Evolutionary conservation across 495 filamentous ascomycete species (phyloP), one percentile per base, ranked within the genome.

Genomic region (Aspergillus egyptiacus): DNA sequence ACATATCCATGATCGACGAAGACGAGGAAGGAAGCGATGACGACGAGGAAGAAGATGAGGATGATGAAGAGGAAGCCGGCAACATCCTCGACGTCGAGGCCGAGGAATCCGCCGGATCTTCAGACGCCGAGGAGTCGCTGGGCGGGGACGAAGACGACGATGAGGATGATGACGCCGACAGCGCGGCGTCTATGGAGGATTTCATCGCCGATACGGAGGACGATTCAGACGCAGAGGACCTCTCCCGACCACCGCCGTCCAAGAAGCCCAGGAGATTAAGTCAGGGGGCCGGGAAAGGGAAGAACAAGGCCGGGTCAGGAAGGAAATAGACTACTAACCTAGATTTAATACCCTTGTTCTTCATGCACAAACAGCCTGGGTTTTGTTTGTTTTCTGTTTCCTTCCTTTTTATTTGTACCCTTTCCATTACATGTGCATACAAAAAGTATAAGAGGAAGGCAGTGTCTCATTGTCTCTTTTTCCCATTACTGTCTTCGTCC

Each of bases 201-300:
- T 75, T 75, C 58, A 67, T 75, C 30, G 70, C 70, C 11, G 70
- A 75, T 40, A 65, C 65, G 6, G 71, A 74, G 36, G 64, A 57
- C 6, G 39, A 58, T 31, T 71, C 67, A 17, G 71, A 69, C 18
- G 65, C 62, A 39, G 69, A 65, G 10, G 56, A 8, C 17, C 43
- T 46, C 6, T 53, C 62, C 36, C 52, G 59, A 33, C 62, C 60
- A 32, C 64, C 64, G 24, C 62, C 67, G 20, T 57, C 66, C 27
- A 71, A 72, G 60, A 74, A 70, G 63, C 54, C 58, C 36, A 64
- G n/a, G n/a, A n/a, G 64, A 54, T 46, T 61, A 31, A 39, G 49
- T 36, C 48, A 53, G 24, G 54, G 51, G 43, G 58, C 54, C 30
- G 55, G 56, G 24, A 64, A 61, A 44, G 54, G 52, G 33, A 69